Percentiles rank a stretch among this genome's conserved stretches.
These are phyloP conservation scores for Hygrocybe punicea DNA, from an alignment of 768 basidiomycete species.

Conservation along the genomic window DNA sequence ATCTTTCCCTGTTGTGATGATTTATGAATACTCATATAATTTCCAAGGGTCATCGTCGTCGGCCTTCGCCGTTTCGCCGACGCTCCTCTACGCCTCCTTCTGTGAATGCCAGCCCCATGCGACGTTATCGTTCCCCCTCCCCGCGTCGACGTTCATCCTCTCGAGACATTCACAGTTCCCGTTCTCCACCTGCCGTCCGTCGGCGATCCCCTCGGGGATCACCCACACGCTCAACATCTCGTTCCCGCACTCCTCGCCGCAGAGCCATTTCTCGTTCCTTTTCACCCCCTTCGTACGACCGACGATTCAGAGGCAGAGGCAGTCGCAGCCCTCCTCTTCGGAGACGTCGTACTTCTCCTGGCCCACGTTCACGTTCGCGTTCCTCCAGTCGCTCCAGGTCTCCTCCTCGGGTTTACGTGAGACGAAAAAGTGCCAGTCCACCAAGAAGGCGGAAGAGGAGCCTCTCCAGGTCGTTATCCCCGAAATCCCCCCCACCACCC, in stretches of 20 bases:
- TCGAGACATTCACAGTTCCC: constrained; percentile 34
- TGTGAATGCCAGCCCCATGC: constrained; percentile 30
- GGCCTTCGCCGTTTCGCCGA: constrained; percentile 49
- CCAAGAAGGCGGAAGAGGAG: constrained; percentile 35
- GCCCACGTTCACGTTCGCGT: constrained; percentile 24
- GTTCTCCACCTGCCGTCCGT: constrained; percentile 38
- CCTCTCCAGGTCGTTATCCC: constrained; percentile 35
- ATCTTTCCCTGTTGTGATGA: neutral
- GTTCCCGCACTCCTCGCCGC: constrained; percentile 34
- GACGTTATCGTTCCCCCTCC: constrained; percentile 40
- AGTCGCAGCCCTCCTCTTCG: constrained; percentile 58
- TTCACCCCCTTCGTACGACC: constrained; percentile 48
- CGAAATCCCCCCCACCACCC: constrained; percentile 33
- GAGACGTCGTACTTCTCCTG: constrained; percentile 41
- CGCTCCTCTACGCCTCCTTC: constrained; percentile 40
- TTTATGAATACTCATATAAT: constrained; percentile 9
- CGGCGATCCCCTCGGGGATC: constrained; percentile 41
- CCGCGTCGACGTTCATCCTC: constrained; percentile 45
- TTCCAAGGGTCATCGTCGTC: constrained; percentile 44
- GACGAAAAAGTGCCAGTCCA: constrained; percentile 47
- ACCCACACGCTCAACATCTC: constrained; percentile 47
- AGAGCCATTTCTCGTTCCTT: constrained; percentile 47
- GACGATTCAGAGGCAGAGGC: constrained; percentile 36
- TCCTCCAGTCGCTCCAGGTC: constrained; percentile 43
- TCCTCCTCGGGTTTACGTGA: constrained; percentile 37